Conservation (phyloP, 805 yeast species). For the Starmerella roubikii region DNA sequence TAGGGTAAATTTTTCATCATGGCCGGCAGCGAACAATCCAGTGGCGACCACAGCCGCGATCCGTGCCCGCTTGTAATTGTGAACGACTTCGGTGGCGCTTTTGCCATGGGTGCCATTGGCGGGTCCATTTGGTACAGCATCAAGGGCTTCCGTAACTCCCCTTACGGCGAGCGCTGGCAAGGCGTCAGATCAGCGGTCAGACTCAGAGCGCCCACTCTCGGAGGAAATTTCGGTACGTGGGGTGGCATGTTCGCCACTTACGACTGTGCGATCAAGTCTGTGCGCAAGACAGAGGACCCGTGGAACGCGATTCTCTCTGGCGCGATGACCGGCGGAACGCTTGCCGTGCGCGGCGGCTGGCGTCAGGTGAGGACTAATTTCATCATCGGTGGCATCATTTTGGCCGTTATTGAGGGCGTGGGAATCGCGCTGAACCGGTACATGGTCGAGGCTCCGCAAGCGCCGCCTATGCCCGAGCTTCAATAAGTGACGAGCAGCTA, state of each 20-base stretch:
- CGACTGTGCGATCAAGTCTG: conserved; percentile 89
- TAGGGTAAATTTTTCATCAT: background rate
- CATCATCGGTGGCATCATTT: conserved; percentile 89
- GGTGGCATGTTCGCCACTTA: conserved; percentile 94
- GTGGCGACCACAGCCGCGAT: conserved; percentile 93
- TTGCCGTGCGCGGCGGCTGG: conserved; percentile 98
- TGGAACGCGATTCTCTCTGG: conserved; percentile 98
- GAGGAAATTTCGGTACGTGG: conserved; percentile 99
- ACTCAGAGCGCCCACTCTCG: conserved; percentile 95
- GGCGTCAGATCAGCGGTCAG: conserved; percentile 86
- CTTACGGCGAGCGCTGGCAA: conserved; percentile 79
- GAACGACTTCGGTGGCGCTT: conserved; percentile 98
- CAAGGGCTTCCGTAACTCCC: conserved; percentile 96
- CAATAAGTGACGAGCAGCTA: conserved; percentile 1
- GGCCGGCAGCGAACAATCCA: conserved; percentile 8
- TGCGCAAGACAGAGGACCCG: conserved; percentile 96
- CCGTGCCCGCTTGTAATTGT: conserved; percentile 96
- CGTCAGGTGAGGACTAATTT: conserved; percentile 92
- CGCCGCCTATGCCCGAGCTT: conserved; percentile 26
- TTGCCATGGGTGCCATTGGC: conserved; percentile 98
- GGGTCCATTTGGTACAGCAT: conserved; percentile 99
- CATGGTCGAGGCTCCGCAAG: conserved; percentile 55
- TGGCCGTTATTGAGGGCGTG: conserved; percentile 96
- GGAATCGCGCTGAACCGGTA: conserved; percentile 90
- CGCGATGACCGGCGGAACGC: conserved; percentile 92